Evolutionary conservation across 352 stramenopile species (phyloP).

Genomic region (Globisporangium okanoganense): DNA sequence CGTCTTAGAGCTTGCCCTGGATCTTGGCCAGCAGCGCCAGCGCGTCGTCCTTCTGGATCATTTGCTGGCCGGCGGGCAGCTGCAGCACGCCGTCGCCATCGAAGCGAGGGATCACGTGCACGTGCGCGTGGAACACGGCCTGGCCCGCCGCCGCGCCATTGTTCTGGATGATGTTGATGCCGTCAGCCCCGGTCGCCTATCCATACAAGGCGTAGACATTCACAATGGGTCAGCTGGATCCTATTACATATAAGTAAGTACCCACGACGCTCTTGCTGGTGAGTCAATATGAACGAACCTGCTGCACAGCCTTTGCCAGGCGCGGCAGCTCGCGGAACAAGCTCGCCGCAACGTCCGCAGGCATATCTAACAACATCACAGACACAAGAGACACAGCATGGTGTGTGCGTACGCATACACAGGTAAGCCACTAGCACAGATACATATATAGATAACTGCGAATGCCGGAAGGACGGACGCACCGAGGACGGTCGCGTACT

Average conservation of each 20-base stretch:
- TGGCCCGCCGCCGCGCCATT: constrained; percentile 64
- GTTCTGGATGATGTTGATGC: constrained; percentile 85
- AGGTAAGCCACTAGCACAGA: neutral
- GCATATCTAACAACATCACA: constrained; percentile 39
- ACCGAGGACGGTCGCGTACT: constrained; percentile 66
- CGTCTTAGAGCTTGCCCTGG: constrained; percentile 56
- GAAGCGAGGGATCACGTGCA: constrained; percentile 81
- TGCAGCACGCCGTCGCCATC: constrained; percentile 51
- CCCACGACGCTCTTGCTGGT: too few species aligned
- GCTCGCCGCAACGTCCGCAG: constrained; percentile 56
- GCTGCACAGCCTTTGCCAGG: constrained; percentile 68
- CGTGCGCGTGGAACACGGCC: constrained; percentile 74
- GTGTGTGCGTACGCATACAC: neutral
- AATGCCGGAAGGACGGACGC: too few species aligned
- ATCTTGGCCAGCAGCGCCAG: constrained; percentile 67
- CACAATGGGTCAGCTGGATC: neutral
- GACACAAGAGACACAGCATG: neutral
- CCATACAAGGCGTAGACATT: neutral
- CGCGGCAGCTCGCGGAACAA: constrained; percentile 74
- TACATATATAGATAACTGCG: too few species aligned
- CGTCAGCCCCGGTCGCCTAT: constrained; percentile 54
- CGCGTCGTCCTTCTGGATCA: constrained; percentile 67
- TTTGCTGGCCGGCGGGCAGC: constrained; percentile 42
- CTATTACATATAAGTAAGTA: too few species aligned
- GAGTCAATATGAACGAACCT: constrained; percentile 27